Evolutionary conservation across 1,284 basidiomycete genomes (phyloP).

Genomic region (Pyrrhoderma noxium): DNA sequence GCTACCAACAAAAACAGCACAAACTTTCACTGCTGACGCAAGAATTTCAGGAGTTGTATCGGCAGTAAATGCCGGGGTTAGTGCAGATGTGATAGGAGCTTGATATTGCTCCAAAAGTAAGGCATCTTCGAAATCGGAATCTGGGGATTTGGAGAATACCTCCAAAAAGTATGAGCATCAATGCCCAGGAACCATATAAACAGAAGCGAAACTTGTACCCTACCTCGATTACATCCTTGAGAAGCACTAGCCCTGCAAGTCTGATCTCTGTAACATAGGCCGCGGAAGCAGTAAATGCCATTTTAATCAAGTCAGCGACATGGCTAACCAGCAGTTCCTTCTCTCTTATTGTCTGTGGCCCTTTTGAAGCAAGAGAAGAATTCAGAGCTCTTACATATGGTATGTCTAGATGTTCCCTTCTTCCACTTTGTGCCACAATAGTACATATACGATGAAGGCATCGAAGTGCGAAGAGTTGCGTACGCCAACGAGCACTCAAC

Average conservation of each 20-base stretch:
- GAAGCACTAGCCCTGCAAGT: slow-evolving; percentile 83
- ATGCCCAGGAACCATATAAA: background rate
- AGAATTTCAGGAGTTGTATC: slow-evolving; percentile 96
- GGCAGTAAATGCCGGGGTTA: slow-evolving; percentile 94
- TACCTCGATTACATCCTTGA: slow-evolving; percentile 91
- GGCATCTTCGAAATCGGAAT: slow-evolving; percentile 89
- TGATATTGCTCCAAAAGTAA: slow-evolving; percentile 96
- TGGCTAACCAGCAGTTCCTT: slow-evolving; percentile 59
- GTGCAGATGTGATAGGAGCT: slow-evolving; percentile 94
- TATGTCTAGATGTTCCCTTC: slow-evolving; percentile 78
- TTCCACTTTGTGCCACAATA: slow-evolving; percentile 65
- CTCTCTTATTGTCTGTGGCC: background rate
- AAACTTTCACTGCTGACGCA: slow-evolving; percentile 87
- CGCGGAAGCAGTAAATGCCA: slow-evolving; percentile 96
- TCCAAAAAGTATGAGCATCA: slow-evolving; percentile 26
- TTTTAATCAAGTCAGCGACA: slow-evolving; percentile 91
- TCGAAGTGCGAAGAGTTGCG: slow-evolving; percentile 90
- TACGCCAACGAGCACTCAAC: slow-evolving; percentile 86
- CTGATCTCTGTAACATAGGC: slow-evolving; percentile 94
- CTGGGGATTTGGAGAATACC: slow-evolving; percentile 82
- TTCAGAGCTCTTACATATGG: slow-evolving; percentile 50
- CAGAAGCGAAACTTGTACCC: slow-evolving; percentile 21
- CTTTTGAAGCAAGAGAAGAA: slow-evolving; percentile 34
- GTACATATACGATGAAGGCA: slow-evolving; percentile 89
- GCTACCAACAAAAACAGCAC: slow-evolving; percentile 91